Base-by-base conservation (phyloP, 495 filamentous ascomycete genomes). In the Penicillium daleae region DNA sequence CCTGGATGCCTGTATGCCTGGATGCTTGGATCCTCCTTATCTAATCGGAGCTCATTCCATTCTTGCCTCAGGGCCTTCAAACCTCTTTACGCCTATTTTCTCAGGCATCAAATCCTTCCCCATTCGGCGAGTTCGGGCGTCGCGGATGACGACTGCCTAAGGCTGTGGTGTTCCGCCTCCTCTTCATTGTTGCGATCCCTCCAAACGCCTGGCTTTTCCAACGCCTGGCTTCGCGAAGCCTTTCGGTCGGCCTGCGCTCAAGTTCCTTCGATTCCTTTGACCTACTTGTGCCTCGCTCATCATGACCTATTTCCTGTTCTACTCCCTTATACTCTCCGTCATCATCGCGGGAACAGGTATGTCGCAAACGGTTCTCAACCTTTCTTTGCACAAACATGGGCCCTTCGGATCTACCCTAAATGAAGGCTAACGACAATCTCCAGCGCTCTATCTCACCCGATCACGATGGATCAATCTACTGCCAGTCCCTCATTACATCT, bases 381-480 rank as follows among this genome's bases (percentile, higher is more conserved):
- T 26, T 26, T 24, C n/a, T 29, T 22, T n/a, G 44, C 49, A 29
- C 37, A 35, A 42, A 21, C 56, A 22, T 13, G 29, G 31, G 32
- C 51, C 8, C 40, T 21, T 22, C n/a, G 40, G 21, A 46, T 9
- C 48, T 51, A 12, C 21, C 6, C 46, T 26, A n/a, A 33, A 33
- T 57, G 39, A 51, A 46, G 13, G 29, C 50, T 51, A 24, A 60
- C 33, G 19, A 15, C 0, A 26, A 29, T 19, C 15, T 62, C 26
- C 77, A 88, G 86, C 76, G 50, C 86, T 94, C 59, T 97, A 91
- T 80, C 75, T 96, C 57, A 93, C 89, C 48, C 92, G 95, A 56
- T 74, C 81, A 56, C 79, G 78, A 77, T 99, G 95, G 95, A 66
- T 89, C 24, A 86, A 82, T 42, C 70, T 86, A 26, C 67, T 89